Conservation (phyloP, 495 filamentous ascomycete species). For the Pseudevernia furfuracea region DNA sequence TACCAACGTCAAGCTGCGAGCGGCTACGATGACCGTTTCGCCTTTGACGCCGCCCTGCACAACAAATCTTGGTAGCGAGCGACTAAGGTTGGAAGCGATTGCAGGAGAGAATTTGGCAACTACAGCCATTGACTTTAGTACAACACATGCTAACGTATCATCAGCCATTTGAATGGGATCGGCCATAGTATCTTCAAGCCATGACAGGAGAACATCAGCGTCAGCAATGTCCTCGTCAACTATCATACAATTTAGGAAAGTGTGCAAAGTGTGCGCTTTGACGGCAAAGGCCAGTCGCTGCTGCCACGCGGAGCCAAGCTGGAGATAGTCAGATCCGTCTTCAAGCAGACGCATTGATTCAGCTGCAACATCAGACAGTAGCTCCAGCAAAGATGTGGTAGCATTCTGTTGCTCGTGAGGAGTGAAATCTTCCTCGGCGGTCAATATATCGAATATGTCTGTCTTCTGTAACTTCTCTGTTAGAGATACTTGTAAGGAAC, state of each 20-base stretch:
- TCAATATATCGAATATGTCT: slow-evolving; percentile 70
- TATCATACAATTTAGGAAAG: slow-evolving; percentile 75
- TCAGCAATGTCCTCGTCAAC: slow-evolving; percentile 74
- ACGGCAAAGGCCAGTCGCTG: slow-evolving; percentile 79
- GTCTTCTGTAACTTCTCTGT: slow-evolving; percentile 49
- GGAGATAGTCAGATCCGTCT: slow-evolving; percentile 79
- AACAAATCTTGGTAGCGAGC: slow-evolving; percentile 75
- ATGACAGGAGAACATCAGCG: slow-evolving; percentile 69
- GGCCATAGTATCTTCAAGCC: slow-evolving; percentile 72
- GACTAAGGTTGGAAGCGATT: slow-evolving; percentile 66
- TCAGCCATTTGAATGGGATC: slow-evolving; percentile 77
- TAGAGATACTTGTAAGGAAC: slow-evolving; percentile 60
- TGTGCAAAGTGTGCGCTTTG: slow-evolving; percentile 72
- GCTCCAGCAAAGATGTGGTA: slow-evolving; percentile 47
- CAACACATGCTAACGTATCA: slow-evolving; percentile 59
- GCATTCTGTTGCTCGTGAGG: slow-evolving; percentile 41
- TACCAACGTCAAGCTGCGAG: slow-evolving; percentile 70
- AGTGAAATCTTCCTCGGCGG: slow-evolving; percentile 36
- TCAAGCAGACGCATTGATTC: slow-evolving; percentile 83
- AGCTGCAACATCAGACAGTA: slow-evolving; percentile 63
- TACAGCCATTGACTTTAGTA: slow-evolving; percentile 74
- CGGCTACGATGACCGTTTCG: slow-evolving; percentile 62
- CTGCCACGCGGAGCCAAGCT: slow-evolving; percentile 76
- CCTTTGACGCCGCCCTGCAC: slow-evolving; percentile 61
- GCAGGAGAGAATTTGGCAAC: slow-evolving; percentile 64